These are phyloP conservation scores for Candida fluviatilis DNA, from an alignment of 805 yeast genomes.

Conservation along the genomic window DNA sequence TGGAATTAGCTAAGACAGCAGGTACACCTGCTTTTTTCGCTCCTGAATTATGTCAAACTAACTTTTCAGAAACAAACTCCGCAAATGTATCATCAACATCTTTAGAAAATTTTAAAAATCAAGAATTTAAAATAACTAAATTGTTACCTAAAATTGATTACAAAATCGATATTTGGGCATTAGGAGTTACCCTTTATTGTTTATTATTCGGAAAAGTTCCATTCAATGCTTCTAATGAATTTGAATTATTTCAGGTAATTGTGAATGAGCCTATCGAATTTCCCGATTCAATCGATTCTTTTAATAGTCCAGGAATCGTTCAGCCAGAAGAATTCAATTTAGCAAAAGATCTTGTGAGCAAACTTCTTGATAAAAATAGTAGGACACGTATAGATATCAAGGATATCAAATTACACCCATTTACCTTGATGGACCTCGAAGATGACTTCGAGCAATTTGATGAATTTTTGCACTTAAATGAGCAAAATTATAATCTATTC, in stretches of 20 bases:
- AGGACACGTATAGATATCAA: constrained; percentile 59
- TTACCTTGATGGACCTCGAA: constrained; percentile 42
- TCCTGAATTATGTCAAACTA: constrained; percentile 81
- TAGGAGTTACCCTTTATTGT: constrained; percentile 89
- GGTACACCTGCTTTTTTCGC: constrained; percentile 98
- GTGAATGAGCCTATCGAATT: constrained; percentile 55
- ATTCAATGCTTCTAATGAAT: constrained; percentile 82
- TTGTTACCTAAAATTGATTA: constrained; percentile 55
- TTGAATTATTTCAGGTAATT: constrained; percentile 78
- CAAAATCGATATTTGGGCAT: constrained; percentile 96
- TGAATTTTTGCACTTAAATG: constrained; percentile 34
- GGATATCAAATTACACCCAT: constrained; percentile 75
- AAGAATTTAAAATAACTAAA: constrained; percentile 15
- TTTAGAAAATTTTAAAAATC: constrained; percentile 19
- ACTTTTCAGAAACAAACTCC: constrained; percentile 22
- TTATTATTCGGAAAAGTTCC: constrained; percentile 85
- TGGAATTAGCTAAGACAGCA: constrained; percentile 90
- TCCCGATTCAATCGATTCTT: constrained; percentile 41
- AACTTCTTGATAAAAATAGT: constrained; percentile 70
- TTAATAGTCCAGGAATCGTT: constrained; percentile 38
- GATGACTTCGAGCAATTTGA: constrained; percentile 30
- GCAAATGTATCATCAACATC: constrained; percentile 40
- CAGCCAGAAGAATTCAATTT: constrained; percentile 40
- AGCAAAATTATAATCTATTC: constrained; percentile 2
- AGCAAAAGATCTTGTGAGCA: constrained; percentile 55